Evolutionary conservation across 768 basidiomycete genomes (phyloP).

Genomic region (Ephemerocybe angulata): DNA sequence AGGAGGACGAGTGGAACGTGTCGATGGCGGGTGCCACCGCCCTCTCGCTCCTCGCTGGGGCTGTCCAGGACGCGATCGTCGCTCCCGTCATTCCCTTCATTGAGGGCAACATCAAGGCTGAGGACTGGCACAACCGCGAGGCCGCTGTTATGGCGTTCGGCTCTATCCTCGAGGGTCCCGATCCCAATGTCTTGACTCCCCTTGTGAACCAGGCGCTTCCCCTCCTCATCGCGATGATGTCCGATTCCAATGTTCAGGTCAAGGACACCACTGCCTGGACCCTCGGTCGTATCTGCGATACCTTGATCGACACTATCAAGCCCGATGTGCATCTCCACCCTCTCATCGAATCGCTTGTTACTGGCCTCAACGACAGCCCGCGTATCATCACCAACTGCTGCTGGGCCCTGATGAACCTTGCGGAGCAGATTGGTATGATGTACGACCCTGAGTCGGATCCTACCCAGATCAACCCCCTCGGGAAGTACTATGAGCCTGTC

Average conservation of each 20-base stretch:
- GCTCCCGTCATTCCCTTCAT: constrained; percentile 96
- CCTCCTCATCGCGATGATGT: constrained; percentile 94
- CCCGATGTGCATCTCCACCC: constrained; percentile 84
- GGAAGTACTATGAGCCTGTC: constrained; percentile 86
- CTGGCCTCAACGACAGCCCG: constrained; percentile 74
- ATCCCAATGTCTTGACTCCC: constrained; percentile 80
- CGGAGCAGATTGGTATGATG: constrained; percentile 74
- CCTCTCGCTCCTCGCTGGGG: constrained; percentile 81
- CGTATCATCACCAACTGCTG: constrained; percentile 92
- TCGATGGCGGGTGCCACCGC: constrained; percentile 97
- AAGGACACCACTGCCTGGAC: constrained; percentile 99
- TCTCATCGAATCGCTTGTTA: constrained; percentile 78
- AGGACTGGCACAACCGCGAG: constrained; percentile 94
- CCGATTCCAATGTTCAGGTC: constrained; percentile 77
- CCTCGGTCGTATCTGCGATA: constrained; percentile 89
- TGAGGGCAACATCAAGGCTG: constrained; percentile 87
- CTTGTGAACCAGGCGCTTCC: constrained; percentile 93
- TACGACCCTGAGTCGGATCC: constrained; percentile 64
- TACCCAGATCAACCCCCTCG: constrained; percentile 60
- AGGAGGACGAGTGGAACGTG: constrained; percentile 98
- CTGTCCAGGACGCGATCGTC: constrained; percentile 88
- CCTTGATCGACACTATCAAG: constrained; percentile 81
- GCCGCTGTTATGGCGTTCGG: constrained; percentile 99
- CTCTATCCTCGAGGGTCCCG: constrained; percentile 95
- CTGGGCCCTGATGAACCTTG: constrained; percentile 94